Base-by-base conservation (phyloP, 106 monocot genomes). In the Chionographis japonica region DNA sequence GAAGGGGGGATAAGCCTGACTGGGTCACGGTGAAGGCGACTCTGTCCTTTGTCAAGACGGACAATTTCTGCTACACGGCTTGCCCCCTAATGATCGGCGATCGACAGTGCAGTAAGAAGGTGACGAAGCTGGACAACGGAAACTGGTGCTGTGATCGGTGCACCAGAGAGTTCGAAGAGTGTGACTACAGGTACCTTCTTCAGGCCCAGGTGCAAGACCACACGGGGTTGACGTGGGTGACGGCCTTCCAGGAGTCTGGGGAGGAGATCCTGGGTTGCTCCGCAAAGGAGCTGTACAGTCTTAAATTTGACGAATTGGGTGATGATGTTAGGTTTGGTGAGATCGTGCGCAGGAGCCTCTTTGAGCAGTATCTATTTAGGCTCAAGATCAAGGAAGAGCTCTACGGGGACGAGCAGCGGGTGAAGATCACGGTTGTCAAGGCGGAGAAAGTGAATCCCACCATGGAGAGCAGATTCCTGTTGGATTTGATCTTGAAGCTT, bases 151-250 rank as follows among this genome's bases (percentile, higher is more conserved):
- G 98, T 60, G 93, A 90, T 57, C 76, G 85, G 36, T 99, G 98
- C 37, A 65, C 90, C 54, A 68, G 73, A 58, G 87, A 93, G 61
- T 79, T 93, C 67, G 87, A 79, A 63, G 88, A 90, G 65, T 99
- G 98, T 59, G 90, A 99, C 59, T 99, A 90, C 61, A 73, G 93
- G 58, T 99, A 93, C 79, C 78, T 99, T 19, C 93, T 99, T 74
- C 87, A 99, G 58, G 65, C 81, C n/a, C 93, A 99, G 66, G 81
- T 93, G 37, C 98, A 99, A 67, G 98, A 99, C 71, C 93, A 93
- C 56, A 93, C 80, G 3, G 93, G 93, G 7, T 37, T 81, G 5
- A 84, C 88, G 51, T 99, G 85, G 87, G 77, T 93, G 50, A 93
- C 87, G 2, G 93, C 90, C 37, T 99, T 99, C 66, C 98, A 99